Evolutionary conservation across 2,329 filamentous ascomycete genomes (phyloP).

Genomic region (Fusarium sp.): DNA sequence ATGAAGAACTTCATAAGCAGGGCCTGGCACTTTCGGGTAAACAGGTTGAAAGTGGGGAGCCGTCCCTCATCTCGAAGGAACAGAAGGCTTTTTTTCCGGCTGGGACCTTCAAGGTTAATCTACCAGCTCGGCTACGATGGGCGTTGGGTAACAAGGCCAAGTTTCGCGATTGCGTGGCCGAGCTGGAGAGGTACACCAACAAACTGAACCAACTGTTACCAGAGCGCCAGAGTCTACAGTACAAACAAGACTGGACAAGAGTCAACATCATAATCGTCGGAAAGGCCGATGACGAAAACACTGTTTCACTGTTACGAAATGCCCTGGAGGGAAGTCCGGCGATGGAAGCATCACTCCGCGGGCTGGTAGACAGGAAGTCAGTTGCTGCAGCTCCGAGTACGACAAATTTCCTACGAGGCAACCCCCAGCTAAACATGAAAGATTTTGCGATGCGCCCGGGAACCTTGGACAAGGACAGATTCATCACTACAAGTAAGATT

Average conservation of each 20-base stretch:
- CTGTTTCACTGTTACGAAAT: background rate
- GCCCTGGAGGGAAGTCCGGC: background rate
- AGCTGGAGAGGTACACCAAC: background rate
- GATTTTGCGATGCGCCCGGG: background rate
- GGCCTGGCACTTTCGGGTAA: background rate
- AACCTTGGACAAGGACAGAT: rapidly evolving
- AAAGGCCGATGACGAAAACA: background rate
- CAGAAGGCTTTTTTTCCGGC: background rate
- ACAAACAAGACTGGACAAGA: background rate
- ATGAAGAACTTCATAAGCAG: background rate
- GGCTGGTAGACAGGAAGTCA: background rate
- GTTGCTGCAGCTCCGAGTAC: background rate
- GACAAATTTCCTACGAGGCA: background rate
- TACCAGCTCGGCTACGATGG: background rate
- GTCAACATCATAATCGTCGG: background rate
- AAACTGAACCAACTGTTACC: background rate
- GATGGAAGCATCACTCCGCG: background rate
- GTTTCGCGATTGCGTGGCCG: background rate
- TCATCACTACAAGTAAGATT: background rate
- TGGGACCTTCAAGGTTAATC: background rate
- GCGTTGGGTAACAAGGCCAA: background rate
- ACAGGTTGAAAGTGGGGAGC: background rate
- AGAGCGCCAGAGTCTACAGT: background rate
- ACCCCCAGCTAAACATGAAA: background rate
- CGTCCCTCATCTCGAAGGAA: background rate